A percentile compares a stretch with the other conserved stretches of the same genome.
phyloP scores from a whole-genome alignment of 225 moss, liverwort and hornwort species.

The Sphagnum tenellum region DNA sequence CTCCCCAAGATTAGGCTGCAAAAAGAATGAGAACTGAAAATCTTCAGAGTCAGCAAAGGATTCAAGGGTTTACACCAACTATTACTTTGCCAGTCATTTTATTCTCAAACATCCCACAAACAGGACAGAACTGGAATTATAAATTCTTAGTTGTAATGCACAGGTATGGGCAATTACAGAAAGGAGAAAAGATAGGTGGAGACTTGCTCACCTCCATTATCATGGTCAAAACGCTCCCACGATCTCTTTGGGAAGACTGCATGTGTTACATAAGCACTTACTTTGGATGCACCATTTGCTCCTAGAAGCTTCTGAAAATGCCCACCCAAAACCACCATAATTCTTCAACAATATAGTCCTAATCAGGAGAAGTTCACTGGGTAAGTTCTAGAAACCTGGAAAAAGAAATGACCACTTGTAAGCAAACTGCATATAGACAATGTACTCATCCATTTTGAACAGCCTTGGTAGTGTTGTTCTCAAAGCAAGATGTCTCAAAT shows the following conservation, averaged over 20 bases:
- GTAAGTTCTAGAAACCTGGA: background rate
- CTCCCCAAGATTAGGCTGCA: too few relatives aligned
- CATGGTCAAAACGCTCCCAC: conserved; percentile 75
- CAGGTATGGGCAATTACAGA: too few relatives aligned
- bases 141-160: too few relatives aligned
- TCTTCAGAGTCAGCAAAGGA: too few relatives aligned
- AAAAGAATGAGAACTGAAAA: too few relatives aligned
- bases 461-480: background rate
- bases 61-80: too few relatives aligned
- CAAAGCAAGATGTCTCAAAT: background rate
- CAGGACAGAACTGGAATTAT: too few relatives aligned
- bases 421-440: background rate
- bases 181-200: background rate
- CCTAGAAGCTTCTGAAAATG: conserved; percentile 75
- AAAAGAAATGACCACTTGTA: background rate
- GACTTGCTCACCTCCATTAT: conserved; percentile 38
- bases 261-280: conserved; percentile 97
- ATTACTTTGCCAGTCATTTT: too few relatives aligned
- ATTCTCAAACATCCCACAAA: too few relatives aligned
- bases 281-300: conserved; percentile 72
- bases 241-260: conserved; percentile 90
- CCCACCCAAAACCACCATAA: conserved; percentile 1
- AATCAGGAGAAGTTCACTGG: background rate
- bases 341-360: too few relatives aligned
- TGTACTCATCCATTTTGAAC: background rate